Evolutionary conservation across 768 basidiomycete species (phyloP), one percentile per base, ranked within the genome.

Genomic region (Suillus placidus): DNA sequence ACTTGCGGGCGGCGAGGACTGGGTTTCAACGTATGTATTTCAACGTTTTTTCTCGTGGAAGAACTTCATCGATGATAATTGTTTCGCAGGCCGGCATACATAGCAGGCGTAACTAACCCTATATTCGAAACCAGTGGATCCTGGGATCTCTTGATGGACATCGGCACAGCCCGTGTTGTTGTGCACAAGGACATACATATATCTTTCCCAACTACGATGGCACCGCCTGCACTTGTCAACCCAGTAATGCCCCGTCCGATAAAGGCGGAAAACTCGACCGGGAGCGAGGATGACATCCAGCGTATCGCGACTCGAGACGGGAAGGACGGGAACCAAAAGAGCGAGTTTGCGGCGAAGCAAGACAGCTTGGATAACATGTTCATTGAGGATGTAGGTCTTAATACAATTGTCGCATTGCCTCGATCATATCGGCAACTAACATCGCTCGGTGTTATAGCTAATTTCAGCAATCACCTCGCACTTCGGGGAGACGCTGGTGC

Each of bases 21-120:
- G 96, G 86, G 92, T 96, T 77, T 84, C 88, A 9, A 89, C 90
- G 94, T 95, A 80, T 79, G 91, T 83, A 52, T 34, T 20, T n/a
- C n/a, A n/a, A n/a, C n/a, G n/a, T n/a, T n/a, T n/a, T n/a, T 58
- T n/a, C 37, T 40, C 16, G 23, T 26, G 16, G 37, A 40, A 58
- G 9, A 58, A 26, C 1, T 30, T 6, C 3, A 57, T 51, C 35
- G 14, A 37, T 52, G 30, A 62, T 51, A 56, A 47, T 42, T 43
- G 10, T 68, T 60, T 6, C 42, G 45, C 68, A 95, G 94, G 45
- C 89, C 92, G 5, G 97, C 94, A 14, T 99, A 90, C 73, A 95
- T 99, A 61, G 97, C 96, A 12, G 97, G 97, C 1, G 97, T 99
- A 3, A 96, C 94, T 1, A 99, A 99, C 72, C 97, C 96, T 2